Conservation (phyloP, 345 rosid genomes). For the Salix brachista region DNA sequence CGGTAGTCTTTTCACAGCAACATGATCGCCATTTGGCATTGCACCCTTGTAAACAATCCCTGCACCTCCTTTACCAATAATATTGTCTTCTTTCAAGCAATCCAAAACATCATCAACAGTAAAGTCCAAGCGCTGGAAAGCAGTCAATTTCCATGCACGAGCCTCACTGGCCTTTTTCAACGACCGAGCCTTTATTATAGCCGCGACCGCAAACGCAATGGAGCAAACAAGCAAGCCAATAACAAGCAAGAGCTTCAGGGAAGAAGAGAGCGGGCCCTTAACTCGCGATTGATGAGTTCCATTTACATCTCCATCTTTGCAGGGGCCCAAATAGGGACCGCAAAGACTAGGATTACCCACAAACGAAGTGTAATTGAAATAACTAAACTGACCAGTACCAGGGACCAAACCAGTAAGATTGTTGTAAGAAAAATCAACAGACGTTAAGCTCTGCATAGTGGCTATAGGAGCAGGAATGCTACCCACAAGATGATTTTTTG, state of each 20-base stretch:
- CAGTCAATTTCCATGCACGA: slow-evolving; percentile 87
- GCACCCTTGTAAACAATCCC: slow-evolving; percentile 80
- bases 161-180: slow-evolving; percentile 77
- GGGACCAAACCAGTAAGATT: slow-evolving; percentile 91
- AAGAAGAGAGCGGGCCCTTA: slow-evolving; percentile 68
- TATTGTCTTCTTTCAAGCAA: slow-evolving; percentile 81
- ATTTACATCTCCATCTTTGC: slow-evolving; percentile 54
- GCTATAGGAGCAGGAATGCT: slow-evolving; percentile 67
- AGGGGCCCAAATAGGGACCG: slow-evolving; percentile 82
- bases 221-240: slow-evolving; percentile 79
- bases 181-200: slow-evolving; percentile 74
- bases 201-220: slow-evolving; percentile 72
- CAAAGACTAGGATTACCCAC: slow-evolving; percentile 74
- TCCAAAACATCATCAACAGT: slow-evolving; percentile 77
- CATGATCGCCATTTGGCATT: slow-evolving; percentile 74
- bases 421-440: slow-evolving; percentile 87
- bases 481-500: slow-evolving; percentile 71
- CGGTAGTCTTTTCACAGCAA: slow-evolving; percentile 80
- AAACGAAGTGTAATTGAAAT: slow-evolving; percentile 86
- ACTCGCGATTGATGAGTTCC: slow-evolving; percentile 48
- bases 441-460: slow-evolving; percentile 84
- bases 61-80: slow-evolving; percentile 92
- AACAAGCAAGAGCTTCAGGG: slow-evolving; percentile 76
- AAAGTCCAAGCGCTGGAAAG: slow-evolving; percentile 92
- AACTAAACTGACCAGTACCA: slow-evolving; percentile 80